These are phyloP conservation scores for Calcarisporium arbuscula DNA, from an alignment of 2,329 filamentous ascomycete genomes.

Conservation along the genomic window DNA sequence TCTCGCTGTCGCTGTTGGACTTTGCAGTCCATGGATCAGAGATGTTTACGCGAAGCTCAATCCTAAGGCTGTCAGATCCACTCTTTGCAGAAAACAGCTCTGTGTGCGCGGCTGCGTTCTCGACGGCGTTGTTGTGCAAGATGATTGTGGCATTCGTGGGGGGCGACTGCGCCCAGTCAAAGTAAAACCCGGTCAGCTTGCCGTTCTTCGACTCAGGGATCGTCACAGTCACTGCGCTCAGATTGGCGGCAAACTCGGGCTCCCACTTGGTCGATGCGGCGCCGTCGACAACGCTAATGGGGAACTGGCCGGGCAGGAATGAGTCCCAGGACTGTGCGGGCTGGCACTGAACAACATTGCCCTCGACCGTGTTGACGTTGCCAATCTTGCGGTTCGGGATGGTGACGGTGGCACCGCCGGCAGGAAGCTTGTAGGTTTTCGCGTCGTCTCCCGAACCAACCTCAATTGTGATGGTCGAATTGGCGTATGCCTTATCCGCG, in stretches of 20 bases:
- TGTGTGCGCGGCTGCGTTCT: background rate
- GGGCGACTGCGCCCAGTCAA: conserved; percentile 16
- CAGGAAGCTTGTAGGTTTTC: conserved; percentile 36
- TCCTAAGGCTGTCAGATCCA: conserved; percentile 5
- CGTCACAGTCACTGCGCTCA: conserved; percentile 12
- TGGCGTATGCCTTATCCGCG: conserved; percentile 48
- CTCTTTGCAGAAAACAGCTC: background rate
- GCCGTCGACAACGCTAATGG: conserved; percentile 23
- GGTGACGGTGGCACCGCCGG: conserved; percentile 43
- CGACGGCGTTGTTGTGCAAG: conserved; percentile 11
- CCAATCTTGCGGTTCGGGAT: conserved; percentile 54
- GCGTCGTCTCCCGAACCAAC: conserved; percentile 37
- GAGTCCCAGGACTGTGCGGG: conserved; percentile 40
- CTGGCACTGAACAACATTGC: conserved; percentile 61
- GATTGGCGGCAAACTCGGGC: conserved; percentile 9
- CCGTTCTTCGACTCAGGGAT: conserved; percentile 8
- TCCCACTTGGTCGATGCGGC: conserved; percentile 16
- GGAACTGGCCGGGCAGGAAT: conserved; percentile 61
- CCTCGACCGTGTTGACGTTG: conserved; percentile 43
- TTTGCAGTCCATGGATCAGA: conserved; percentile 9
- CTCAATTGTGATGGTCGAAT: conserved; percentile 50
- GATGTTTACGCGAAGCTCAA: conserved; percentile 6
- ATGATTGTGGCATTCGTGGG: conserved; percentile 15
- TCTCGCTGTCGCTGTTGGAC: conserved; percentile 4
- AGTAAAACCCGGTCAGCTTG: conserved; percentile 9